Evolutionary conservation across 1,284 basidiomycete species (phyloP).

Genomic region (Leccinum glutinopallens): DNA sequence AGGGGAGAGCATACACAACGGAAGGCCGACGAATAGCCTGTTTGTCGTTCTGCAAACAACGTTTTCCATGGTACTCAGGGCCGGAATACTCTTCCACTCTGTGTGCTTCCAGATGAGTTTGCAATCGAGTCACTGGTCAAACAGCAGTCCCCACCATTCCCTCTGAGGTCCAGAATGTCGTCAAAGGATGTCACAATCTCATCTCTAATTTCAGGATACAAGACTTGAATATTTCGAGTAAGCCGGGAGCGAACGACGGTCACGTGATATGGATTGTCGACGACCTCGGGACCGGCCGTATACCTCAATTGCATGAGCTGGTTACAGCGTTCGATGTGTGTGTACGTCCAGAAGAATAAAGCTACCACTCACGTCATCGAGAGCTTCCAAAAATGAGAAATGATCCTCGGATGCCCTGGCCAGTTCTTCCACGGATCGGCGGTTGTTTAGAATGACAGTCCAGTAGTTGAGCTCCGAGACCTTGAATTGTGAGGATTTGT

Average conservation of each 20-base stretch:
- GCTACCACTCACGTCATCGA: constrained; percentile 34
- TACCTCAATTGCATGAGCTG: constrained; percentile 29
- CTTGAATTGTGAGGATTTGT: constrained; percentile 41
- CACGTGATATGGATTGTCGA: constrained; percentile 34
- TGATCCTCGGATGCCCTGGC: constrained; percentile 41
- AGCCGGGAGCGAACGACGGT: constrained; percentile 30
- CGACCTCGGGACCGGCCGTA: constrained; percentile 31
- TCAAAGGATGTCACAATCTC: constrained; percentile 37
- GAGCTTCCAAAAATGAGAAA: constrained; percentile 40
- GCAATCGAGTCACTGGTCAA: not conserved
- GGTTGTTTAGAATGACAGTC: constrained; percentile 42
- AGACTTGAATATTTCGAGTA: constrained; percentile 32
- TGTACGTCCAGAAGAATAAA: not conserved
- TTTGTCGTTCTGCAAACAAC: constrained; percentile 39
- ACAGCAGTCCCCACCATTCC: constrained; percentile 17
- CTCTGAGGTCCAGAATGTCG: constrained; percentile 23
- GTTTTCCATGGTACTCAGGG: constrained; percentile 13
- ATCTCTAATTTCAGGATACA: constrained; percentile 34
- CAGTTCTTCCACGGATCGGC: constrained; percentile 43
- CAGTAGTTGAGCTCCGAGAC: constrained; percentile 41
- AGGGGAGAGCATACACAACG: constrained; percentile 37
- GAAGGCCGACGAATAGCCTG: constrained; percentile 43
- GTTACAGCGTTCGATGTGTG: not conserved
- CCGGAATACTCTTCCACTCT: constrained; percentile 38
- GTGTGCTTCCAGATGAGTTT: not conserved